Evolutionary conservation across 176 grass and related monocot genomes (phyloP).

Genomic region (Saccharum spontaneum): DNA sequence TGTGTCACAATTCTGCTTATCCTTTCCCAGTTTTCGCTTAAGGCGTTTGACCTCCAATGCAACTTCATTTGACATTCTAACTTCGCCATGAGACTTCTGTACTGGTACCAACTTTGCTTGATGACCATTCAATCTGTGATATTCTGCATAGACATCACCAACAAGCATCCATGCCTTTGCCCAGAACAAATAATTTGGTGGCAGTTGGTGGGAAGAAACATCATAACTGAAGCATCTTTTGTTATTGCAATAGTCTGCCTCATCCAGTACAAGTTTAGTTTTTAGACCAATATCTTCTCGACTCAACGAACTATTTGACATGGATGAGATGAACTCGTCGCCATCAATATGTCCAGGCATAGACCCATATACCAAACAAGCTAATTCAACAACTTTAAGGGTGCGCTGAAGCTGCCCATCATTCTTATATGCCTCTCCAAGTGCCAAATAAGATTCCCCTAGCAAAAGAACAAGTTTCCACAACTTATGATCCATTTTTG

Average conservation of each 20-base stretch:
- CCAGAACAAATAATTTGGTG: conserved; percentile 84
- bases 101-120: conserved; percentile 48
- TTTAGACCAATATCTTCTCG: conserved; percentile 36
- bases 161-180: conserved; percentile 87
- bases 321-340: conserved; percentile 94
- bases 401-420: conserved; percentile 65
- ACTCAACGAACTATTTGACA: conserved; percentile 47
- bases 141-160: conserved; percentile 88
- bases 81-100: conserved; percentile 49
- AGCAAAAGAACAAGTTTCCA: conserved; percentile 99
- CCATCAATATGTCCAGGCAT: conserved; percentile 92
- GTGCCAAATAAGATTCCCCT: conserved; percentile 94
- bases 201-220: conserved; percentile 35
- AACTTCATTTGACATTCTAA: conserved; percentile 95
- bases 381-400: conserved; percentile 95
- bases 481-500: conserved; percentile 90
- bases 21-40: conserved; percentile 91
- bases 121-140: conserved; percentile 63
- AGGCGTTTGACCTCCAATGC: conserved; percentile 95
- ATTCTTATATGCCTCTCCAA: conserved; percentile 89
- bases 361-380: conserved; percentile 90
- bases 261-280: conserved; percentile 52
- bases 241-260: conserved; percentile 40
- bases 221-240: conserved; percentile 37
- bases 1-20: conserved; percentile 72